These are phyloP conservation scores for Apium graveolens DNA, from an alignment of 129 eudicot genomes.

Conservation along the genomic window DNA sequence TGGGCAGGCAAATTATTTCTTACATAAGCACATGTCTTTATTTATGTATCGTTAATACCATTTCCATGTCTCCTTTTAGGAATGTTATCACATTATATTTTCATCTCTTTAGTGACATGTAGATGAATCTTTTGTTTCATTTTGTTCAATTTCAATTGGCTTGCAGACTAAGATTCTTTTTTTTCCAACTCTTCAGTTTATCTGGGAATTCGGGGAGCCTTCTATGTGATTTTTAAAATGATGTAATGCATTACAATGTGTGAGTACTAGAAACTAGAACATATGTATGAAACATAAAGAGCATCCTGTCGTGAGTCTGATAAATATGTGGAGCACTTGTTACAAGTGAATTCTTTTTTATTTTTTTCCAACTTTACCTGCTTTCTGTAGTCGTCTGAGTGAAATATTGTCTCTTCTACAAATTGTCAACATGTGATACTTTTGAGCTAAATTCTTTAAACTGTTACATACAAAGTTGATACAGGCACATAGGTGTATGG, in stretches of 20 bases:
- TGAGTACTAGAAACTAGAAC: background rate
- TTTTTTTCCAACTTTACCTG: background rate
- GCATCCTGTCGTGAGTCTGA: background rate
- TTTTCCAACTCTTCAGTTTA: constrained; percentile 1
- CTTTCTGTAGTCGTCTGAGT: background rate
- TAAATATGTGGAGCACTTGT: background rate
- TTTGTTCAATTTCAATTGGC: constrained; percentile 9
- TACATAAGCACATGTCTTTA: background rate
- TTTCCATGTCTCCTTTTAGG: background rate
- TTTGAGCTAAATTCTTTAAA: background rate
- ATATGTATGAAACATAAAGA: background rate
- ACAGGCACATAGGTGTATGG: background rate
- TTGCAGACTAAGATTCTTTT: no score
- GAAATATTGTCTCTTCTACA: no score
- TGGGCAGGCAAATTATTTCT: constrained; percentile 53
- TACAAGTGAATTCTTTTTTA: no score
- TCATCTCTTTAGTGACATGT: background rate
- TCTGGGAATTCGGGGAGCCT: background rate
- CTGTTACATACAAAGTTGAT: background rate
- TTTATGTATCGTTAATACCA: background rate
- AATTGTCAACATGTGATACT: background rate
- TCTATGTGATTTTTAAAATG: background rate
- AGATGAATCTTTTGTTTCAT: background rate
- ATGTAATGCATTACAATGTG: no score
- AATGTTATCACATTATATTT: no score